phyloP scores from a whole-genome alignment of 805 yeast species.

The Babjeviella inositovora region DNA sequence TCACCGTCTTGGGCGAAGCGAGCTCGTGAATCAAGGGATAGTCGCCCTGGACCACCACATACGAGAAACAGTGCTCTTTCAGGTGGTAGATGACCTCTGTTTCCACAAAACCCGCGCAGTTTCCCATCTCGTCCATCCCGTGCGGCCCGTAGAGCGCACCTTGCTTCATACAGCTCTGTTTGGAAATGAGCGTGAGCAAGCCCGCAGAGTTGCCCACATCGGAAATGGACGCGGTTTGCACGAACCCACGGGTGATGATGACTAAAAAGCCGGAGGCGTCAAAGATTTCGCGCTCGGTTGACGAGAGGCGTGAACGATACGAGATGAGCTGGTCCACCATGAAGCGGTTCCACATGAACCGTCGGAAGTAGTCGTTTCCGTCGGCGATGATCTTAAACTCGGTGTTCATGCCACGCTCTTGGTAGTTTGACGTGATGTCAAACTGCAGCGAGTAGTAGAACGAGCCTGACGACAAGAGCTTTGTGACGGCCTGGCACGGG shows the following conservation, averaged over 20 bases:
- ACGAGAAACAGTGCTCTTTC: conserved; percentile 20
- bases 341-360: conserved; percentile 35
- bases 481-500: conserved; percentile 27
- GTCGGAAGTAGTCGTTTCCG: conserved; percentile 21
- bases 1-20: conserved; percentile 24
- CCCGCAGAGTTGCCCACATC: conserved; percentile 15
- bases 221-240: conserved; percentile 20
- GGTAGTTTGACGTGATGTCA: conserved; percentile 25
- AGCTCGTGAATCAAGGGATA: conserved; percentile 40
- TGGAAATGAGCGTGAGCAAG: conserved; percentile 29
- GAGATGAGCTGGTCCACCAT: conserved; percentile 26
- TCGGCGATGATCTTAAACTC: conserved; percentile 7
- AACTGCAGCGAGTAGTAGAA: conserved; percentile 30
- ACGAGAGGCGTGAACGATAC: conserved; percentile 24
- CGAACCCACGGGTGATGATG: conserved; percentile 33
- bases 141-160: conserved; percentile 31
- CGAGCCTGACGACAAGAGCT: conserved; percentile 25
- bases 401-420: conserved; percentile 20
- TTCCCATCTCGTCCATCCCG: conserved; percentile 42
- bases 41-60: conserved; percentile 31
- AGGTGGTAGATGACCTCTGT: conserved; percentile 30
- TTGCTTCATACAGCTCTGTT: conserved; percentile 26
- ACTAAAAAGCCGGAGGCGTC: conserved; percentile 30
- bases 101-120: conserved; percentile 33
- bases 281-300: conserved; percentile 19